These are phyloP conservation scores for Suillus bovinus DNA, from an alignment of 768 basidiomycete genomes.

Conservation along the genomic window DNA sequence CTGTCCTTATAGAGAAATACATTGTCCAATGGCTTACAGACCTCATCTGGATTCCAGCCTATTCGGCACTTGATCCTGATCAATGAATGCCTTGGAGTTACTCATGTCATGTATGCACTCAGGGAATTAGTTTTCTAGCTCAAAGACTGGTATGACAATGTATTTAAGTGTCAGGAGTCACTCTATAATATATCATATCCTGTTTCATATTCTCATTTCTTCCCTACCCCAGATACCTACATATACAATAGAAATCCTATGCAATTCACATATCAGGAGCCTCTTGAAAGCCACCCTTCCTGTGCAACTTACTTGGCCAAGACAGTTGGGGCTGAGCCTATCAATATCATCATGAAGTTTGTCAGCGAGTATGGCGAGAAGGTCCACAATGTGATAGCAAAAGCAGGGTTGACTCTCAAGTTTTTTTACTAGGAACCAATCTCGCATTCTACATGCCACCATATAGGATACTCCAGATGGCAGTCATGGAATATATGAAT, in stretches of 20 bases:
- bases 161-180: neutral
- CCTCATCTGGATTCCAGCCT: slow-evolving; percentile 26
- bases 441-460: too few relatives aligned
- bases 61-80: slow-evolving; percentile 17
- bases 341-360: slow-evolving; percentile 39
- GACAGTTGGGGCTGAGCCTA: slow-evolving; percentile 4
- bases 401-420: slow-evolving; percentile 25
- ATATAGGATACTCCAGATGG: too few relatives aligned
- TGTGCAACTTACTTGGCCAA: slow-evolving; percentile 28
- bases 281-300: slow-evolving; percentile 17
- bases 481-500: too few relatives aligned
- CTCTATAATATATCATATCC: neutral
- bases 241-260: neutral
- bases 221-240: slow-evolving; percentile 20
- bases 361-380: slow-evolving; percentile 33
- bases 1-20: slow-evolving; percentile 24
- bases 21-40: slow-evolving; percentile 38
- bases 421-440: slow-evolving; percentile 27
- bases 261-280: slow-evolving; percentile 21
- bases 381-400: slow-evolving; percentile 35
- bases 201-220: slow-evolving; percentile 18
- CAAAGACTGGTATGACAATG: slow-evolving; percentile 22
- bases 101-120: slow-evolving; percentile 24
- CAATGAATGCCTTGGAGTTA: slow-evolving; percentile 16
- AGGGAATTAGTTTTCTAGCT: slow-evolving; percentile 16